Evolutionary conservation across 2,329 filamentous ascomycete species (phyloP).

Genomic region (Trichoderma cornu-damae): DNA sequence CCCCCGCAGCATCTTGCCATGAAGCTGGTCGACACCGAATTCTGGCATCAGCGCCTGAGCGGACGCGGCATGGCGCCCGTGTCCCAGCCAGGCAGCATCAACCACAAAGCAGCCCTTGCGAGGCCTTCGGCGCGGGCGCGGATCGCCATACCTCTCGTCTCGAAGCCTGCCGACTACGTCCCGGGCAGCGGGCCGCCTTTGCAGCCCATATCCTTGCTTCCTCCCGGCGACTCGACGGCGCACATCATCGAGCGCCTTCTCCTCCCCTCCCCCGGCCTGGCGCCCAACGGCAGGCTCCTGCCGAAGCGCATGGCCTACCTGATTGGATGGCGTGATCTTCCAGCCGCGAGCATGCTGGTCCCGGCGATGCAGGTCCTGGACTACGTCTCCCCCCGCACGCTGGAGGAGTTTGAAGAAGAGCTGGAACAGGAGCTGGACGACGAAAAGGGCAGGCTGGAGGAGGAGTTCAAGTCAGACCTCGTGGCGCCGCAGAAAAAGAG

Average conservation of each 20-base stretch:
- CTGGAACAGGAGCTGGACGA: constrained; percentile 41
- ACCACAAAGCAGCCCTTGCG: not conserved
- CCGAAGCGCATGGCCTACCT: constrained; percentile 48
- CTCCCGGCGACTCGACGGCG: constrained; percentile 47
- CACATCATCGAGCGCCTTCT: constrained; percentile 53
- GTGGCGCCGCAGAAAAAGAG: constrained; percentile 21
- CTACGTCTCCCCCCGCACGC: constrained; percentile 51
- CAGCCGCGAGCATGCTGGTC: constrained; percentile 44
- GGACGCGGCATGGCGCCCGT: not conserved
- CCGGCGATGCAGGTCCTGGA: constrained; percentile 47
- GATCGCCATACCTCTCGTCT: constrained; percentile 11
- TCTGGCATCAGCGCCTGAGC: constrained; percentile 5
- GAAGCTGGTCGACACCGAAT: constrained; percentile 12
- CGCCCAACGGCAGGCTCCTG: constrained; percentile 33
- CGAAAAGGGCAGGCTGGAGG: constrained; percentile 30
- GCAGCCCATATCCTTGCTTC: constrained; percentile 44
- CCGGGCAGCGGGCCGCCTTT: constrained; percentile 46
- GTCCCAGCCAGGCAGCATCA: not conserved
- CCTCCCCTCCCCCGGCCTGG: constrained; percentile 35
- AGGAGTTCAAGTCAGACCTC: constrained; percentile 21
- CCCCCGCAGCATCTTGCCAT: not conserved
- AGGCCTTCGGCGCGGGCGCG: not conserved
- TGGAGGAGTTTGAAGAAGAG: constrained; percentile 54
- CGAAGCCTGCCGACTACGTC: constrained; percentile 34
- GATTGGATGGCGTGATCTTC: constrained; percentile 51